These are phyloP conservation scores for Annulohypoxylon truncatum DNA, from an alignment of 2,329 filamentous ascomycete species.

Conservation along the genomic window DNA sequence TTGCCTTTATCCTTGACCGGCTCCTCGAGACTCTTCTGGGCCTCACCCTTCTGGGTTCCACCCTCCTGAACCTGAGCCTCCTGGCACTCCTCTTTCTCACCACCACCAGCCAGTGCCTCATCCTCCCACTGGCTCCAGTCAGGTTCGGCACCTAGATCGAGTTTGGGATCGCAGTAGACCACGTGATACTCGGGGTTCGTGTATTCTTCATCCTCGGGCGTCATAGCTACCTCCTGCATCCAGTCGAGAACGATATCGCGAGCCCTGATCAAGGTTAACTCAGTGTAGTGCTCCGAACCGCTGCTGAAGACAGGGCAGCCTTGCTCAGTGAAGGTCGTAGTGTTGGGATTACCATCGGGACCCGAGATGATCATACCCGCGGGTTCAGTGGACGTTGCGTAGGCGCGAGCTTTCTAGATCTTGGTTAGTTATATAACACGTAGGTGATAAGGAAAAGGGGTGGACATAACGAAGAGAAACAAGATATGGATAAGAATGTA, in stretches of 20 bases:
- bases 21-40: too few relatives aligned
- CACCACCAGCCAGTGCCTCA: neutral
- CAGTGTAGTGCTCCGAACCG: constrained; percentile 67
- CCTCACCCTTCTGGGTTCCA: too few relatives aligned
- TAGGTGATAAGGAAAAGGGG: neutral
- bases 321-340: constrained; percentile 55
- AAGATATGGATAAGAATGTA: neutral
- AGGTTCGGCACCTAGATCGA: constrained; percentile 38
- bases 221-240: constrained; percentile 64
- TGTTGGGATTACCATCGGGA: constrained; percentile 59
- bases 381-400: constrained; percentile 64
- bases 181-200: constrained; percentile 56
- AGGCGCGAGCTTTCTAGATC: constrained; percentile 68
- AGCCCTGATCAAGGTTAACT: constrained; percentile 70
- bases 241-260: constrained; percentile 68
- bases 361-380: constrained; percentile 65
- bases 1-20: neutral
- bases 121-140: constrained; percentile 45
- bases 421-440: constrained; percentile 16
- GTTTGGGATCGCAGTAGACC: constrained; percentile 35
- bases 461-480: neutral
- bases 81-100: neutral
- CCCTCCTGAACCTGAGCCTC: constrained; percentile 1
- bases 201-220: constrained; percentile 52
- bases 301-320: constrained; percentile 78